These are phyloP conservation scores for Tuber indicum DNA, from an alignment of 495 filamentous ascomycete genomes.

Conservation along the genomic window DNA sequence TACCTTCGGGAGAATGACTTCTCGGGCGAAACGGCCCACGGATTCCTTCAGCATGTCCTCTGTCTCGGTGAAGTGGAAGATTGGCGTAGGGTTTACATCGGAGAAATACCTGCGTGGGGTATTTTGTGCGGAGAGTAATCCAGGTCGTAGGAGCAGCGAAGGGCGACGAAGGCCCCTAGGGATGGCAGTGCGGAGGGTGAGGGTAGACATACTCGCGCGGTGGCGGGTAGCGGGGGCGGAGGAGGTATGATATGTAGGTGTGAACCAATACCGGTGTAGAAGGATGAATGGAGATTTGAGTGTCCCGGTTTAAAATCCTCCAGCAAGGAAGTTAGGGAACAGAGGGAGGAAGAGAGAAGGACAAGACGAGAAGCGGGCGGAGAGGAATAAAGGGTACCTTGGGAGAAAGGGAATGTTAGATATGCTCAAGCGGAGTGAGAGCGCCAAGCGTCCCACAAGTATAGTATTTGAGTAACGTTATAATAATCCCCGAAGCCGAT, in stretches of 20 bases:
- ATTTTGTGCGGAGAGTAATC: constrained; percentile 10
- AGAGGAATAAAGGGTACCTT: background rate
- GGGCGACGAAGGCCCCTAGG: constrained; percentile 22
- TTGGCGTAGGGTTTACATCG: constrained; percentile 66
- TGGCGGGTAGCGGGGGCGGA: background rate
- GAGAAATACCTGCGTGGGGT: constrained; percentile 31
- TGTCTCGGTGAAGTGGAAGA: constrained; percentile 85
- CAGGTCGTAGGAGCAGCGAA: constrained; percentile 11
- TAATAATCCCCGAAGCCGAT: constrained; percentile 23
- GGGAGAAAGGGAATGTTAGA: background rate
- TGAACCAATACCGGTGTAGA: background rate
- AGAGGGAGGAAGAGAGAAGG: background rate
- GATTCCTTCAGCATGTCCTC: constrained; percentile 82
- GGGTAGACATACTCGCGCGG: constrained; percentile 14
- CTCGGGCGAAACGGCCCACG: constrained; percentile 83
- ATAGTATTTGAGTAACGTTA: no score
- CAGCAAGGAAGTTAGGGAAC: background rate
- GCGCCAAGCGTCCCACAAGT: no score
- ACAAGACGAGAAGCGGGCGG: background rate
- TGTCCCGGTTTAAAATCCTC: background rate
- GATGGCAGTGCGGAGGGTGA: constrained; percentile 15
- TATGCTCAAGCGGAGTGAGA: no score
- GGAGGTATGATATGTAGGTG: no score
- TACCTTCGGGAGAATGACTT: constrained; percentile 82
- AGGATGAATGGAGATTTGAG: background rate